Evolutionary conservation across 805 yeast genomes (phyloP), one percentile per base, ranked within the genome.

Genomic region (Candida patagonica): DNA sequence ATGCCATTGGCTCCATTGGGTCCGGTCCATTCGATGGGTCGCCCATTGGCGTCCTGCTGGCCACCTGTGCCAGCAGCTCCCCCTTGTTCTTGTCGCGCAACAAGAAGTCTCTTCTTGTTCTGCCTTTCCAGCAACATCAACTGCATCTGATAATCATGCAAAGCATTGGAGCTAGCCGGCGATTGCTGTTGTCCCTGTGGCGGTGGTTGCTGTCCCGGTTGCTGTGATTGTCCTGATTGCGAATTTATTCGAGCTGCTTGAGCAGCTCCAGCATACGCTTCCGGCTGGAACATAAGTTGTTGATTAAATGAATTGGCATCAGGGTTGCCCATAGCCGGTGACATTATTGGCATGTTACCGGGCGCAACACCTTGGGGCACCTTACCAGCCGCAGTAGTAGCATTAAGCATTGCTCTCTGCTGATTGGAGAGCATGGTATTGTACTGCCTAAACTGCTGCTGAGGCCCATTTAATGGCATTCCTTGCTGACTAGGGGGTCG

Each of bases 101-200:
- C 59, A 49, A 57, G 42, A 26, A 81, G 62, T 40, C 83, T 68
- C 56, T 74, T 76, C 55, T 80, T 78, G 58, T 81, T 84, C 55
- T 82, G 88, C 47, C 74, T 74, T 52, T 84, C 94, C 53, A 85
- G 62, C 40, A 80, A 56, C 71, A 81, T 72, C 48, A 83, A 63
- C 58, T 83, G 89, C 67, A 75, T 77, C 57, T 84, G 94, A 57
- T 85, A 84, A 54, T 84, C 94, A 51, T 80, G 84, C 29, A 84
- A 62, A 1, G 89, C 88, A 51, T 69, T 70, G 42, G 62, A 66
- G 48, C 59, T 59, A 32, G 46, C 51, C 9, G 43, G 46, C 10
- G 42, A 45, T 31, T 46, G 66, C 8, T 30, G 45, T 13, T 41
- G 45, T 25, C 48, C 49, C 30, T 40, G 42, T 10, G 17, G 13